phyloP scores from a whole-genome alignment of 2,329 filamentous ascomycete genomes.

The Colletotrichum trifolii region DNA sequence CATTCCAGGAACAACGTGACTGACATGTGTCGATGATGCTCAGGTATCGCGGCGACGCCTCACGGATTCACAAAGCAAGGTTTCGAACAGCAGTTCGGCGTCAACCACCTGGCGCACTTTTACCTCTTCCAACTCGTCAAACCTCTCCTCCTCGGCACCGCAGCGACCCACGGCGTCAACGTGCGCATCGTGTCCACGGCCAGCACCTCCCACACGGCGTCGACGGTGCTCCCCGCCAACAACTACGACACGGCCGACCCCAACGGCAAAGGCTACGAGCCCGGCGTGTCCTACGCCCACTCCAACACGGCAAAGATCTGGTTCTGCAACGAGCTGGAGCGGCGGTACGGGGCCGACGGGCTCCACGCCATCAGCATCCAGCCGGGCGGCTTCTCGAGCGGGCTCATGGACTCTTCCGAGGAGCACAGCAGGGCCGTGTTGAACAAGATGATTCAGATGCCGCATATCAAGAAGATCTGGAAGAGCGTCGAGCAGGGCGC shows the following conservation, averaged over 20 bases:
- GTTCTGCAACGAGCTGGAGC: slow-evolving; percentile 62
- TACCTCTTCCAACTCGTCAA: slow-evolving; percentile 63
- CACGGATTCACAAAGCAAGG: slow-evolving; percentile 38
- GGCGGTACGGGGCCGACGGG: slow-evolving; percentile 41
- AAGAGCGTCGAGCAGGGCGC: too few species aligned
- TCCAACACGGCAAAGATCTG: slow-evolving; percentile 63
- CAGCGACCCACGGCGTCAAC: slow-evolving; percentile 48
- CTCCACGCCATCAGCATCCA: slow-evolving; percentile 46
- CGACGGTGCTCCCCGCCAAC: slow-evolving; percentile 4
- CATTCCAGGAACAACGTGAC: too few species aligned
- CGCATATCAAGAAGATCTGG: too few species aligned
- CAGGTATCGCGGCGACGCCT: slow-evolving; percentile 36
- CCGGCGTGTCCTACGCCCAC: slow-evolving; percentile 55
- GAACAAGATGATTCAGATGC: not conserved
- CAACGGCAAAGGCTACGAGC: slow-evolving; percentile 42
- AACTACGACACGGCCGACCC: slow-evolving; percentile 46
- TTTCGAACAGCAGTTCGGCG: slow-evolving; percentile 57
- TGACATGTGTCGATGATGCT: too few species aligned
- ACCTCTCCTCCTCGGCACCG: slow-evolving; percentile 51
- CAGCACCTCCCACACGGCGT: slow-evolving; percentile 54
- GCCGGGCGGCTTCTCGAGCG: slow-evolving; percentile 15
- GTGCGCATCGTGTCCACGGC: slow-evolving; percentile 58
- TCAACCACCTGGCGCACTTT: slow-evolving; percentile 65
- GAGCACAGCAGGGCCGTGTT: not conserved
- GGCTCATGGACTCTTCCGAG: slow-evolving; percentile 6